Conservation (phyloP, 495 filamentous ascomycete genomes). For the Parathielavia appendiculata region DNA sequence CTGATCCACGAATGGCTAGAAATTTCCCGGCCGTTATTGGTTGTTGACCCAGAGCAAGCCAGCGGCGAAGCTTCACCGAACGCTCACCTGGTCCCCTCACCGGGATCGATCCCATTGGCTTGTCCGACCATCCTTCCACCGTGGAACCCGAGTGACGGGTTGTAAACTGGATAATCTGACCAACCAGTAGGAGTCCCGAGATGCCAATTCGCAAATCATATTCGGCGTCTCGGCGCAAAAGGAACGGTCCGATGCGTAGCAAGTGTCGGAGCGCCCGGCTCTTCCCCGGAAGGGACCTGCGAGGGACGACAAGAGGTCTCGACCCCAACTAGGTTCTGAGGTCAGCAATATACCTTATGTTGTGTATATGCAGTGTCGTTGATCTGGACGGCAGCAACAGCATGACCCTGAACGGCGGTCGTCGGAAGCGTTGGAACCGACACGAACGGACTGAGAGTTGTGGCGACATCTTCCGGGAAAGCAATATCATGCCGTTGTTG, state of each 20-base stretch:
- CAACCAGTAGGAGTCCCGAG: background rate
- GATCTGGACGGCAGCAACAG: background rate
- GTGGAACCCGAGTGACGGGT: conserved; percentile 1
- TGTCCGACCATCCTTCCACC: background rate
- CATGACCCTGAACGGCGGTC: background rate
- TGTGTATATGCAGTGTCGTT: background rate
- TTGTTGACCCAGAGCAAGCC: background rate
- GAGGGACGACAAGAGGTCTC: background rate
- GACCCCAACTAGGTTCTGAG: conserved; percentile 3
- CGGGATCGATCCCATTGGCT: conserved; percentile 8
- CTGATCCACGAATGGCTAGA: background rate
- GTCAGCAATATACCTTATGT: conserved; percentile 11
- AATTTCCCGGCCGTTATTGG: background rate
- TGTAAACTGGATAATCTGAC: conserved; percentile 17
- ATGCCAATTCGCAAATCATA: conserved; percentile 9
- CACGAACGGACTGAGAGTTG: too few relatives aligned
- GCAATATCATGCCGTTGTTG: too few relatives aligned
- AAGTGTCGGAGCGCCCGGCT: background rate
- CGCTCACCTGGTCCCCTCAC: conserved; percentile 6
- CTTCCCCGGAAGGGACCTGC: conserved; percentile 18
- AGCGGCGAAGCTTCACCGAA: conserved; percentile 10
- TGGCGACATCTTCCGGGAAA: too few relatives aligned
- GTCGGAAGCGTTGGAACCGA: background rate
- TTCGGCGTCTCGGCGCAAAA: conserved; percentile 7
- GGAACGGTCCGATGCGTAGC: conserved; percentile 28